Percentiles rank a stretch among this genome's conserved stretches.
These are phyloP conservation scores for Dendrostoma leiphaemia DNA, from an alignment of 2,329 filamentous ascomycete species.

Conservation along the genomic window DNA sequence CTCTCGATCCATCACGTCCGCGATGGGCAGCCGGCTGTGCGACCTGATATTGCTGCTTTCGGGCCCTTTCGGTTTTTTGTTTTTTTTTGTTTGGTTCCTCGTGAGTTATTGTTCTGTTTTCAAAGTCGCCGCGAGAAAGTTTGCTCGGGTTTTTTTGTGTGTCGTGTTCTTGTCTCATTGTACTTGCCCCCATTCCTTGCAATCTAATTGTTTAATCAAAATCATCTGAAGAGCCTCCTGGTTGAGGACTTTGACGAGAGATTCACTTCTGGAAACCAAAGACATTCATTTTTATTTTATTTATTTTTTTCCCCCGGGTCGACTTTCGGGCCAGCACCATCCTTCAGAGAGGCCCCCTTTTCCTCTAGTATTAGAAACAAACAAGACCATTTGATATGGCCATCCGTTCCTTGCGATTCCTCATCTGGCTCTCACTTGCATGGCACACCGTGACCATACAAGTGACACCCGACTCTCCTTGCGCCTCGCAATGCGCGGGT, in stretches of 20 bases:
- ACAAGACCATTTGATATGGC: slow-evolving; percentile 18
- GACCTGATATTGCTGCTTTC: slow-evolving; percentile 9
- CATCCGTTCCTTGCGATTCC: slow-evolving; percentile 12
- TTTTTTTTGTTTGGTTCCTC: neutral
- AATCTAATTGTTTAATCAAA: slow-evolving; percentile 16
- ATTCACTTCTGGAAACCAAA: neutral
- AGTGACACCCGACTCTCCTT: slow-evolving; percentile 54
- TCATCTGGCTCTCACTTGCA: slow-evolving; percentile 24
- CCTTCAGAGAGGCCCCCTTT: neutral
- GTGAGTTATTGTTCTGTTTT: too few relatives aligned
- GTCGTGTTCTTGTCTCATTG: neutral
- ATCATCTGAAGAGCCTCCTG: slow-evolving; percentile 14
- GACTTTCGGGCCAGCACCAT: neutral
- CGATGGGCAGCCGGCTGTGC: slow-evolving; percentile 2
- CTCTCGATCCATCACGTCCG: neutral
- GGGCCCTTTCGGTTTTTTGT: neutral
- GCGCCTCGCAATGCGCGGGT: slow-evolving; percentile 48
- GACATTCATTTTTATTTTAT: slow-evolving; percentile 2
- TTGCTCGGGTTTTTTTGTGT: neutral
- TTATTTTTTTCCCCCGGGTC: neutral
- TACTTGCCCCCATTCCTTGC: neutral
- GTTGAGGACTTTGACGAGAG: slow-evolving; percentile 11
- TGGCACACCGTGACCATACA: slow-evolving; percentile 39
- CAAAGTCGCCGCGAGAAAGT: too few relatives aligned
- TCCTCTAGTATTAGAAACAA: neutral